Evolutionary conservation across 2,329 filamentous ascomycete species (phyloP).

Genomic region (Penicillium sp.): DNA sequence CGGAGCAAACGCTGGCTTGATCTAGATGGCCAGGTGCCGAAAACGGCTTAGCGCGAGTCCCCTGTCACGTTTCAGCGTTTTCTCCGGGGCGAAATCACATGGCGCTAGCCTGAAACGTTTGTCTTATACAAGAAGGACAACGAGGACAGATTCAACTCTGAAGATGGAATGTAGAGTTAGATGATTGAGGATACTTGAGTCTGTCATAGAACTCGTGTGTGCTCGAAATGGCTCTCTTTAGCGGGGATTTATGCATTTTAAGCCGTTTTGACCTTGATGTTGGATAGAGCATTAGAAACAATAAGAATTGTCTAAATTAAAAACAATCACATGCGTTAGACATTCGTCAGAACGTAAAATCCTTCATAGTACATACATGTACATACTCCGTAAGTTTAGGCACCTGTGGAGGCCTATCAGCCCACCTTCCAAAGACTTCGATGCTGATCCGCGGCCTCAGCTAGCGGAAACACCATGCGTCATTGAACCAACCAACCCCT

Average conservation of each 20-base stretch:
- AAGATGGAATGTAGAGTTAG: too few relatives aligned
- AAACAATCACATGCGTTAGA: background rate
- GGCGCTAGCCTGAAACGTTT: background rate
- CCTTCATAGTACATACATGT: background rate
- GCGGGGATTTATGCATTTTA: too few relatives aligned
- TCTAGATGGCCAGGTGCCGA: constrained; percentile 1
- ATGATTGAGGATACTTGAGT: too few relatives aligned
- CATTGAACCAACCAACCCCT: background rate
- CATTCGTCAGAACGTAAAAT: background rate
- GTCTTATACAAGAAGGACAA: too few relatives aligned
- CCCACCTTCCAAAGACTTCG: background rate
- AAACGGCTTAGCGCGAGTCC: constrained; percentile 1
- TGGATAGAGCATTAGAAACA: too few relatives aligned
- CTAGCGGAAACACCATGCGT: background rate
- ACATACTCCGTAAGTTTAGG: background rate
- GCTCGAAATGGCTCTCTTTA: too few relatives aligned
- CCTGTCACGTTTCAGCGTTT: constrained; percentile 5
- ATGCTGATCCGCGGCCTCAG: background rate
- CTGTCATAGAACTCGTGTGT: too few relatives aligned
- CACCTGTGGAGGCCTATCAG: too few relatives aligned
- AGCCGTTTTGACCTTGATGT: too few relatives aligned
- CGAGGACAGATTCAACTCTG: too few relatives aligned
- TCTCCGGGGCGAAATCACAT: background rate
- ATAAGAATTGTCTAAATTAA: too few relatives aligned
- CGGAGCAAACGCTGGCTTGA: constrained; percentile 3